Base-by-base conservation (phyloP, 1,284 basidiomycete species). In the Sporisorium reilianum region DNA sequence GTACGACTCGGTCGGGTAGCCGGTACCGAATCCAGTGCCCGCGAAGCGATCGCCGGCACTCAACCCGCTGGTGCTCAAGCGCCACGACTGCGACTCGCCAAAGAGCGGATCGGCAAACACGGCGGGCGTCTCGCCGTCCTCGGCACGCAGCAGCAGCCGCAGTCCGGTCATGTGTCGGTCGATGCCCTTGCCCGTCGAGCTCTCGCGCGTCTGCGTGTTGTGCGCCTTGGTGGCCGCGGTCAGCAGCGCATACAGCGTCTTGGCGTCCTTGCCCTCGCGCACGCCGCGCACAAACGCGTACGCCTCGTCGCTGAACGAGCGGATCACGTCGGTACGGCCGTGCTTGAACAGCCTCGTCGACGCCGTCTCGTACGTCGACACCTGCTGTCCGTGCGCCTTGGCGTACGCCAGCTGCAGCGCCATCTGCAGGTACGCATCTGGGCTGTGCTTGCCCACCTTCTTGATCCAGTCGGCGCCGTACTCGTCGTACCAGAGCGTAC, bases 401-500 rank as follows among this genome's bases (percentile, higher is more conserved):
- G 92, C 93, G 90, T 92, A 97, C 7, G 95, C 95, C 11, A 98
- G 89, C 85, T 98, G 96, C 25, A 97, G 88, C 1, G 91, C 94
- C 89, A 96, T 92, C 86, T 98, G 96, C 57, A 97, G 89, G 85
- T 90, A 98, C 0, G 93, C 93, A 83, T 99, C 95, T 0, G 96
- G 91, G 7, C 92, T 90, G 42, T 92, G 88, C 75, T 90, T 90
- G 92, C 93, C 91, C 49, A 89, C 83, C 73, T 88, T 88, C 85
- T 93, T 94, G 82, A 98, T 97, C 93, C 95, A 97, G 34, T 94
- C 91, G 1, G 90, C 88, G 3, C 94, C 95, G 85, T 92, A 97
- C 46, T 91, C 91, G 58, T 89, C 88, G 85, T 93, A 98, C 90
- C 92, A 94, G 30, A 95, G 87, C 67, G 93, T 90, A 67, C 90